A percentile compares a stretch with the other conserved stretches of the same genome.
These are phyloP conservation scores for Venturia nashicola DNA, from an alignment of 2,329 filamentous ascomycete genomes.

Conservation along the genomic window DNA sequence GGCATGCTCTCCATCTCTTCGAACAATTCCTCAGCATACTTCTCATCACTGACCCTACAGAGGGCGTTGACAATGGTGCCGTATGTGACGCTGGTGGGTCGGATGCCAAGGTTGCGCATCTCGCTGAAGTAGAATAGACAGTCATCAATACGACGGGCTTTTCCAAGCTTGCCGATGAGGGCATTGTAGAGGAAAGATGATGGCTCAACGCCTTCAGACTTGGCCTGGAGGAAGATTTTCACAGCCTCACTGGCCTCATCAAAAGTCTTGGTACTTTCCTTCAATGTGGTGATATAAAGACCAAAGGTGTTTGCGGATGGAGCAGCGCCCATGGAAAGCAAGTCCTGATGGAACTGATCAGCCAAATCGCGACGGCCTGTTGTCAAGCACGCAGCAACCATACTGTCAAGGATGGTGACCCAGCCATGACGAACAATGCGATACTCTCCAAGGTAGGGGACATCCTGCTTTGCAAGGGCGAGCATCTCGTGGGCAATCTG, in stretches of 20 bases:
- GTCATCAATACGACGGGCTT: slow-evolving; percentile 94
- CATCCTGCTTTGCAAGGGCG: slow-evolving; percentile 76
- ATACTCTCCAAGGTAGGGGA: slow-evolving; percentile 75
- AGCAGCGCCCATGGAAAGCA: slow-evolving; percentile 78
- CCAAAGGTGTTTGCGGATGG: slow-evolving; percentile 97
- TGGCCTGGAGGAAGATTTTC: slow-evolving; percentile 91
- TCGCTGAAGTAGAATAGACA: slow-evolving; percentile 96
- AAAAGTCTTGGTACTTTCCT: slow-evolving; percentile 94
- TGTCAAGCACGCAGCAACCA: slow-evolving; percentile 85
- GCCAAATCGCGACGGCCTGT: slow-evolving; percentile 71
- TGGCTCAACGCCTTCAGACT: slow-evolving; percentile 86
- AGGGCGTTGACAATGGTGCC: slow-evolving; percentile 97
- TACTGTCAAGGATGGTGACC: slow-evolving; percentile 91
- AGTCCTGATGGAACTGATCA: slow-evolving; percentile 79
- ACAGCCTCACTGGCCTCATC: slow-evolving; percentile 95
- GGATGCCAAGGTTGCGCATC: slow-evolving; percentile 87
- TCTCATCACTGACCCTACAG: slow-evolving; percentile 93
- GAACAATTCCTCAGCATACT: slow-evolving; percentile 94
- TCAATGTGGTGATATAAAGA: slow-evolving; percentile 97
- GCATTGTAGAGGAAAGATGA: slow-evolving; percentile 98
- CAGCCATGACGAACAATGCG: slow-evolving; percentile 85
- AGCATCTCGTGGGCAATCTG: slow-evolving; percentile 77
- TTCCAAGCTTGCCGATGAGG: slow-evolving; percentile 93
- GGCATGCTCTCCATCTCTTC: slow-evolving; percentile 98
- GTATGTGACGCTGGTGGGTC: slow-evolving; percentile 94